Base-by-base conservation (phyloP, 495 filamentous ascomycete species). In the Stereocaulon alpinum region DNA sequence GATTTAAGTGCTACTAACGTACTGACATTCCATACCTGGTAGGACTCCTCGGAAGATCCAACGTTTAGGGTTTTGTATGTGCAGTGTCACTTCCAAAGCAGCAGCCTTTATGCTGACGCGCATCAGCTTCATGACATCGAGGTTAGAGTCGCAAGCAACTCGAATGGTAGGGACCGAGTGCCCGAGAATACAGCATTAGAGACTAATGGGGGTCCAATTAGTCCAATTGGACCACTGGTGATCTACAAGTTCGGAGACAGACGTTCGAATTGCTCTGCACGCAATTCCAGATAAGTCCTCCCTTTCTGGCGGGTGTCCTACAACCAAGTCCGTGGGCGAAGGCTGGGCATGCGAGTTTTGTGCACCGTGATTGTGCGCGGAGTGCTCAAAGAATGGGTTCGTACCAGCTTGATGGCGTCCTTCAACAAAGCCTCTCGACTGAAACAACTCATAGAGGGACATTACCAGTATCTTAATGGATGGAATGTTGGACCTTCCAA, bases 281-380 rank as follows among this genome's bases (percentile, higher is more conserved):
- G 17, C 20, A 20, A 27, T 56, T 42, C 40, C 17, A 56, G 14
- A 56, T n/a, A 30, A 44, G 12, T 44, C 18, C 54, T 27, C 54
- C 40, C 24, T 56, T 56, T 7, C 30, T 40, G 37, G 54, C 24
- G 14, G 29, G 40, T 15, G 34, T 56, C 30, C 54, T 56, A 37
- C 34, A 18, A n/a, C 54, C 54, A 10, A 56, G 54, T n/a, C 54
- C 40, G 6, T 56, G 54, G 54, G 34, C 54, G n/a, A 56, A 56
- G 40, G 17, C 34, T 41, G 54, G 54, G n/a, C 34, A 37, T 18
- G 34, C 54, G 6, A 17, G 40, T 44, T 29, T 41, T 18, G 11
- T 42, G 20, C 54, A 44, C 30, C 40, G 54, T 44, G 40, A 56
- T 12, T 11, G 14, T 56, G 34, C 34, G 40, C 40, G 43, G 40